Evolutionary conservation across 345 rosid species (phyloP), one percentile per base, ranked within the genome.

Genomic region (Pugionium cornutum): DNA sequence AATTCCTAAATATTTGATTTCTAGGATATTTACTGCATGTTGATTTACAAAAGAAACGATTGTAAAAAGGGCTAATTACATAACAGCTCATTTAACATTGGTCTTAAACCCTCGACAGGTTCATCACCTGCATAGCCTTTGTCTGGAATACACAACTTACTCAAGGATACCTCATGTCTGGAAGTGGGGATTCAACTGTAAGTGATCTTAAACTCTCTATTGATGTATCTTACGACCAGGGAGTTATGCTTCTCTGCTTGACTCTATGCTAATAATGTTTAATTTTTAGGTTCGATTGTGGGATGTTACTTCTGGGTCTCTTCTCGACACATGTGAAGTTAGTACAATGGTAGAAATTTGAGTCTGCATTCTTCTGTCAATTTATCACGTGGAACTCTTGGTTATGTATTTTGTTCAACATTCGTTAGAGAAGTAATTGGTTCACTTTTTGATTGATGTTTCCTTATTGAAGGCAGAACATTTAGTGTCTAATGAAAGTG

Each of bases 131-230:
- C 82, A 82, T 86, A 42, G 79, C 91, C 62, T 94, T 94, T 76
- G 43, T 88, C 68, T 36, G 61, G 77, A 59, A 78, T 29, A 76
- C 62, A 58, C 88, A 85, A 65, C 70, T 58, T 62, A 75, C 83
- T 27, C 83, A 80, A 39, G 91, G 84, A 49, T 79, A 81, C 66
- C 99, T 94, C 72, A 79, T 90, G 69, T 90, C 99, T 55, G 97
- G 97, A 68, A 83, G 99, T 61, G 96, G 97, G 45, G 97, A 94
- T 83, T 88, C 95, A 66, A 85, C 91, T 0, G 97, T 90, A 76
- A 85, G 89, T 72, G 40, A 41, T 69, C 42, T 26, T 58, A 40
- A 70, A 34, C 28, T 53, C 29, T 43, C 48, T 32, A 18, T 53
- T 51, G 45, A 64, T 56, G 34, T 57, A 18, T 57, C 69, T 55